These are phyloP conservation scores for Hyaloscypha hepaticicola DNA, from an alignment of 495 filamentous ascomycete genomes.

Conservation along the genomic window DNA sequence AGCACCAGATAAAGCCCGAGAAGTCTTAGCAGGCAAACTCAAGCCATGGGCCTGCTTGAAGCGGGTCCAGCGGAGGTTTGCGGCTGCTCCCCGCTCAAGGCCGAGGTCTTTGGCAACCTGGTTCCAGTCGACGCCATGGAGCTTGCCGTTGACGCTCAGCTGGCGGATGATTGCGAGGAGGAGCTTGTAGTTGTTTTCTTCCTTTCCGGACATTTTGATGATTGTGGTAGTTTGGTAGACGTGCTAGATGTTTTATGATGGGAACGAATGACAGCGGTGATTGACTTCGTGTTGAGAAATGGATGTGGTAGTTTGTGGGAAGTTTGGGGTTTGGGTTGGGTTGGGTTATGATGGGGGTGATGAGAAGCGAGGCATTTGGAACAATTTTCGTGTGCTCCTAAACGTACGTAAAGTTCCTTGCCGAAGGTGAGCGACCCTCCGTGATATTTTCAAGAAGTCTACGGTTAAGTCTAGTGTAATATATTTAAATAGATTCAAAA, in stretches of 20 bases:
- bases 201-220: not conserved
- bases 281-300: not conserved
- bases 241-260: not conserved
- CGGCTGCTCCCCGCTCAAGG: not conserved
- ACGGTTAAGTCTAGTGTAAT: too few relatives aligned
- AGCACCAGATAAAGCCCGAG: too few relatives aligned
- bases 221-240: not conserved
- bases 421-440: too few relatives aligned
- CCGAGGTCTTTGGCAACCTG: not conserved
- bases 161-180: constrained; percentile 4
- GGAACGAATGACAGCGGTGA: not conserved
- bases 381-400: too few relatives aligned
- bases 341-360: too few relatives aligned
- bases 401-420: too few relatives aligned
- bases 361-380: too few relatives aligned
- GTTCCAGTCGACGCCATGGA: not conserved
- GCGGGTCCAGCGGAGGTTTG: not conserved
- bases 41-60: not conserved
- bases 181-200: constrained; percentile 6
- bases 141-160: not conserved
- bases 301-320: too few relatives aligned
- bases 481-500: too few relatives aligned
- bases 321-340: too few relatives aligned
- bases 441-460: too few relatives aligned
- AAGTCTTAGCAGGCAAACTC: not conserved